Evolutionary conservation across 306 rosid genomes (phyloP).

Genomic region (Inga laurina): DNA sequence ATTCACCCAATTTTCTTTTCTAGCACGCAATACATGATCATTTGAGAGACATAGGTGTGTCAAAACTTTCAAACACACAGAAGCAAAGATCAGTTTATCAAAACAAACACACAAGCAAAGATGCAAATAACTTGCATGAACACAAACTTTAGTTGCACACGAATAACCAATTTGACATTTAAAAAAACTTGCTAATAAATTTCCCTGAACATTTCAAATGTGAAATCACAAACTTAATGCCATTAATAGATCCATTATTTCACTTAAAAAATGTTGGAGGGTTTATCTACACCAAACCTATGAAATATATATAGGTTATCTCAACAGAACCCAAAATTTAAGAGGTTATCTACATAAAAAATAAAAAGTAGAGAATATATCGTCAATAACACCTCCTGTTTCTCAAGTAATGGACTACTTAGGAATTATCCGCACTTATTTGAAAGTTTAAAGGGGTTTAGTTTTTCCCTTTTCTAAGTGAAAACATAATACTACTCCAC

Average conservation of each 20-base stretch:
- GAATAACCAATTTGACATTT: background rate
- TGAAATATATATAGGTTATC: background rate
- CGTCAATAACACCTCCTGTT: no score
- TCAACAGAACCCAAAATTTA: background rate
- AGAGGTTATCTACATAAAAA: no score
- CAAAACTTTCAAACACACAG: conserved; percentile 10
- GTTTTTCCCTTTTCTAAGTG: no score
- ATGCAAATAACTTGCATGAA: background rate
- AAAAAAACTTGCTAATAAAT: background rate
- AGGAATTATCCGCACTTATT: no score
- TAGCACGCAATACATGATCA: background rate
- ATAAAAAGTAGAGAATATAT: no score
- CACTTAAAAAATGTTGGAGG: background rate
- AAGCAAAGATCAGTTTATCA: background rate
- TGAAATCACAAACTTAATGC: background rate
- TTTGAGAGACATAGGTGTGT: background rate
- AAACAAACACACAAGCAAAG: background rate
- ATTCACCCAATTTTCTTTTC: background rate
- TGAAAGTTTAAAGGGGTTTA: no score
- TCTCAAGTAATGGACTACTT: no score
- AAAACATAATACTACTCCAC: no score
- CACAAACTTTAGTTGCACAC: background rate
- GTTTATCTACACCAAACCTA: background rate
- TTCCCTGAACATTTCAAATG: background rate
- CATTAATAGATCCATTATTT: background rate